Conservation (phyloP, 228 moss, liverwort and hornwort genomes). For the Sphagnum magellanicum region DNA sequence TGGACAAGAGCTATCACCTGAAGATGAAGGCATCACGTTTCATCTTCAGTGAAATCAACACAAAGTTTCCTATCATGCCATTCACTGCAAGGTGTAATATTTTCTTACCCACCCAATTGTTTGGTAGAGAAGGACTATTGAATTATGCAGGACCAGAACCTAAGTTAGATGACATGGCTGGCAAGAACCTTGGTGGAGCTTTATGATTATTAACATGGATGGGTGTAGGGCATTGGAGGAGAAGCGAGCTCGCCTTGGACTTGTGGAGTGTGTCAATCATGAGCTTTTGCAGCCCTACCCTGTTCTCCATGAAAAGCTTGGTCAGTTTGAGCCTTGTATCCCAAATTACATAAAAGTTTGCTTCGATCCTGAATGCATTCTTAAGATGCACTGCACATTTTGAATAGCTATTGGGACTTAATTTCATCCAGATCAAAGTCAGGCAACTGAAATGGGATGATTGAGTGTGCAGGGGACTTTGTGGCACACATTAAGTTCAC, state of each 20-base stretch:
- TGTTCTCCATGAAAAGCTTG: constrained; percentile 97
- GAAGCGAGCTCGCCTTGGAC: constrained; percentile 96
- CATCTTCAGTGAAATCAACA: constrained; percentile 97
- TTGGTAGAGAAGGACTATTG: background rate
- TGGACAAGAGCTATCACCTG: constrained; percentile 88
- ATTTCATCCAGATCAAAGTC: too few species aligned
- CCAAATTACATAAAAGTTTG: background rate
- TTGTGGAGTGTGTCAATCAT: constrained; percentile 98
- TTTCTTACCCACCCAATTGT: too few species aligned
- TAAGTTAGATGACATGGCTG: background rate
- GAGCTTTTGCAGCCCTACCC: constrained; percentile 95
- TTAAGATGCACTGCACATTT: too few species aligned
- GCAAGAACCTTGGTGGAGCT: too few species aligned
- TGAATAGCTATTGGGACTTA: too few species aligned
- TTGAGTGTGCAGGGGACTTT: constrained; percentile 59
- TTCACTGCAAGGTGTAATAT: constrained; percentile 59
- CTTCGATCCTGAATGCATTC: background rate
- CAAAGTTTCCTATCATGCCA: constrained; percentile 97
- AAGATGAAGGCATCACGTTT: constrained; percentile 99
- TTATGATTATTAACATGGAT: too few species aligned
- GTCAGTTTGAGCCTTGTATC: constrained; percentile 15
- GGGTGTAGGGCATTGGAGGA: constrained; percentile 78
- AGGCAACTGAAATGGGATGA: too few species aligned
- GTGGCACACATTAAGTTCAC: constrained; percentile 97
- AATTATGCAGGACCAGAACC: background rate